phyloP scores from a whole-genome alignment of 495 filamentous ascomycete species.

The Ramalina intermedia region DNA sequence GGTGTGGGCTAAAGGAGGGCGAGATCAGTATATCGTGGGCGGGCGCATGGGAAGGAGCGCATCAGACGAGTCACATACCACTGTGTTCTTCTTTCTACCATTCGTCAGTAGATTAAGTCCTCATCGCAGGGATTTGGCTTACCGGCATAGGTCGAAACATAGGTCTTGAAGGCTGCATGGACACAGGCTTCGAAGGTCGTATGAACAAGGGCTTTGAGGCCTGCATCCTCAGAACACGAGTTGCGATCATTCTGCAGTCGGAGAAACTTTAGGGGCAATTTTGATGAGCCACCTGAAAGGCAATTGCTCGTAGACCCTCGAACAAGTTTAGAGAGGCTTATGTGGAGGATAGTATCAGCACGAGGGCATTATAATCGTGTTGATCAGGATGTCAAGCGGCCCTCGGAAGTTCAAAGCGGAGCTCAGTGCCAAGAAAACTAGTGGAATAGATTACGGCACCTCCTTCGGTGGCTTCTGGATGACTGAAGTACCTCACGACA shows the following conservation, averaged over 20 bases:
- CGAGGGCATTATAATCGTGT: neutral
- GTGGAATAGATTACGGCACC: neutral
- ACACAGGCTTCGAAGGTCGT: neutral
- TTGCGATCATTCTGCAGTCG: constrained; percentile 46
- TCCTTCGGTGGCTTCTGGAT: neutral
- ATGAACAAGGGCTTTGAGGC: constrained; percentile 11
- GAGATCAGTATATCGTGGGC: neutral
- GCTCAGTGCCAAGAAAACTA: too few species aligned
- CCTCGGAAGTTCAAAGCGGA: too few species aligned
- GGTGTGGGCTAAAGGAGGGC: constrained; percentile 59
- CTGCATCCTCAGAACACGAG: constrained; percentile 42
- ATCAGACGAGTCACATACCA: constrained; percentile 40
- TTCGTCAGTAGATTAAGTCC: constrained; percentile 21
- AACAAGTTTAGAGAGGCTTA: neutral
- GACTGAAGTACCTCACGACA: neutral
- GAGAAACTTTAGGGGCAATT: neutral
- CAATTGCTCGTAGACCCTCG: neutral
- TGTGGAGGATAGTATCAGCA: too few species aligned
- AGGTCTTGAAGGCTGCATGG: constrained; percentile 34
- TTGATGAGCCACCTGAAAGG: neutral
- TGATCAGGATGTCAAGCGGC: too few species aligned
- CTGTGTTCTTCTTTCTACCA: constrained; percentile 68
- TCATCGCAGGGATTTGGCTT: constrained; percentile 26
- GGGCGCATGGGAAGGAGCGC: neutral
- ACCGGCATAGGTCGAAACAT: constrained; percentile 73